Evolutionary conservation across 176 grass and related monocot species (phyloP), one percentile per base, ranked within the genome.

Genomic region (Lolium rigidum): DNA sequence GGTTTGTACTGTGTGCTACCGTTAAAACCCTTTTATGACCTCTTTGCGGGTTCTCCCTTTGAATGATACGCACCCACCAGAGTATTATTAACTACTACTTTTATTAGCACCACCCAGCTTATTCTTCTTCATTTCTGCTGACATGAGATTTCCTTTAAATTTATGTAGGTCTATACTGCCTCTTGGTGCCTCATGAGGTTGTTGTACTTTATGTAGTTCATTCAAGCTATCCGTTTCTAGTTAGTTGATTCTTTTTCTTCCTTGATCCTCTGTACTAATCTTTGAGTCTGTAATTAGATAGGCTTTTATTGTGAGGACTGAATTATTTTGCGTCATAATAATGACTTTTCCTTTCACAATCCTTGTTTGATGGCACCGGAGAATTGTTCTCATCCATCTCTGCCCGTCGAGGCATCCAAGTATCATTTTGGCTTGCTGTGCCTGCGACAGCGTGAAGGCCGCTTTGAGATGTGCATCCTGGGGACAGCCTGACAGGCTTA

Each of bases 271-370:
- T 18, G 58, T 31, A 76, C 76, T 84, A 26, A 68, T 80, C 80
- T 75, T 52, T 67, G 77, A 80, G 58, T 48, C 52, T 87, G 89
- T 91, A 91, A 87, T 87, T 87, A 91, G 50, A 69, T 75, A 91
- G 60, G 58, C 21, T 80, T 64, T 52, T 62, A 22, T 26, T 80
- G 56, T 65, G 58, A 60, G 15, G 64, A 64, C 59, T 76, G 76
- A 25, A 69, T 54, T 56, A 43, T 71, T 84, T 51, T 43, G 9
- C 7, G 76, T 87, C 66, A 51, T 37, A 87, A 80, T 84, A 87
- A 76, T 79, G 76, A 44, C 57, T 61, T 79, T 80, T 87, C 14
- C n/a, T 50, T 49, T 68, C 20, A 22, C 10, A 13, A 17, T 83
- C 35, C 28, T 80, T 22, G 4, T 16, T 39, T 85, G 26, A 22